phyloP scores from a whole-genome alignment of 768 basidiomycete species.

The Lactarius akahatsu region DNA sequence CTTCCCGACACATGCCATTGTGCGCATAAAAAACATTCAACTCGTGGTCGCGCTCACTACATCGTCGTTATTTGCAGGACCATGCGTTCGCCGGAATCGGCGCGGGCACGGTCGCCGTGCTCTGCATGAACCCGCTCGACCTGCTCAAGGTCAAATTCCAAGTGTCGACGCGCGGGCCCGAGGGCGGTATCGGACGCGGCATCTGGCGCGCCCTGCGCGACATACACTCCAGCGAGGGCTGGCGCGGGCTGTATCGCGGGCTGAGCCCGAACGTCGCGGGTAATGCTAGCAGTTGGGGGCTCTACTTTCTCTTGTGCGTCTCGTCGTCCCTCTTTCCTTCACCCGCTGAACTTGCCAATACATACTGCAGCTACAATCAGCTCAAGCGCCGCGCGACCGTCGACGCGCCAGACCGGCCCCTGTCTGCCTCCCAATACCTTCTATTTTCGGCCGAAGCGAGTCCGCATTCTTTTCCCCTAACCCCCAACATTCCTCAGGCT shows the following conservation, averaged over 20 bases:
- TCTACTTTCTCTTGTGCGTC: constrained; percentile 70
- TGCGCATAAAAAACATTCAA: not conserved
- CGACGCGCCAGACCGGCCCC: constrained; percentile 59
- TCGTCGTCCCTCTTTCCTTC: not conserved
- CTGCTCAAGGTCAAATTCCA: constrained; percentile 94
- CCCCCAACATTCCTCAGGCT: constrained; percentile 3
- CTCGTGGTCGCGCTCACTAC: not conserved
- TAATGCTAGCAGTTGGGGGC: constrained; percentile 76
- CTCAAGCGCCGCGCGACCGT: constrained; percentile 78
- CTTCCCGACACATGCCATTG: not conserved
- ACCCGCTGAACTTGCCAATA: not conserved
- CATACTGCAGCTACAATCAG: constrained; percentile 75
- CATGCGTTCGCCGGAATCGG: constrained; percentile 51
- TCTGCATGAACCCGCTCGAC: constrained; percentile 97
- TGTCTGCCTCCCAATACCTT: constrained; percentile 79
- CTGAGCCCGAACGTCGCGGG: constrained; percentile 89
- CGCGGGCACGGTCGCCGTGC: constrained; percentile 87
- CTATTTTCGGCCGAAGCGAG: constrained; percentile 95
- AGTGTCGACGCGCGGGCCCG: constrained; percentile 67
- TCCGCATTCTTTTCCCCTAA: constrained; percentile 51
- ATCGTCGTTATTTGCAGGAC: constrained; percentile 52
- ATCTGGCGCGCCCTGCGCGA: constrained; percentile 75
- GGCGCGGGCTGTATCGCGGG: constrained; percentile 87
- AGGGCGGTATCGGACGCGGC: constrained; percentile 62
- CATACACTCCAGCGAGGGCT: constrained; percentile 74